phyloP scores from a whole-genome alignment of 2,329 filamentous ascomycete species.

The Chaetomium strumarium region DNA sequence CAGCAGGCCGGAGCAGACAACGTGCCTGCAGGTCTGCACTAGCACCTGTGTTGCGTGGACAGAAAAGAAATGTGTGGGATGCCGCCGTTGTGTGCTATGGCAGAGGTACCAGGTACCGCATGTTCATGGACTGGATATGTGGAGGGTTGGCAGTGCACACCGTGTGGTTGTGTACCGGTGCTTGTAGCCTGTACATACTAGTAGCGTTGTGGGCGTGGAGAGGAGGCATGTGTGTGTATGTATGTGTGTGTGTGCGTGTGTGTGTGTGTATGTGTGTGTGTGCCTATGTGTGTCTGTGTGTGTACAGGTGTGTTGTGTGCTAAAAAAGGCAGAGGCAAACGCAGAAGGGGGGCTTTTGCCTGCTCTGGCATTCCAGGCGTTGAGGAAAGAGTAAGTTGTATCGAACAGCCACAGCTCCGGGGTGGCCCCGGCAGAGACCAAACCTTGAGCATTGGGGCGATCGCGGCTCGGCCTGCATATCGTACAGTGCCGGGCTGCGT shows the following conservation, averaged over 20 bases:
- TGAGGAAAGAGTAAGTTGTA: background rate
- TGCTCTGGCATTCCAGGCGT: conserved; percentile 15
- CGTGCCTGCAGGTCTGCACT: conserved; percentile 15
- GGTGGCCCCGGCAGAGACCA: background rate
- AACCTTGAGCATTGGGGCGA: conserved; percentile 5
- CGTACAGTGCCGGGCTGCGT: background rate
- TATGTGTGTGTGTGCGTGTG: background rate
- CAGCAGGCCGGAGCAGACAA: conserved; percentile 10
- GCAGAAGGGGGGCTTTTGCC: conserved; percentile 14
- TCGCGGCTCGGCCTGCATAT: background rate
- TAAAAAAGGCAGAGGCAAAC: conserved; percentile 17
- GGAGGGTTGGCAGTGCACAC: conserved; percentile 6
- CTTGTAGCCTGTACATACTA: conserved; percentile 3
- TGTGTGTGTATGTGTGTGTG: conserved; percentile 1
- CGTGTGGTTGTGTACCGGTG: conserved; percentile 9
- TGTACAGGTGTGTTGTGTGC: conserved; percentile 8
- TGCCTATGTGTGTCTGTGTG: background rate
- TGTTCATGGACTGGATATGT: conserved; percentile 1
- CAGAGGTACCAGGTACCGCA: conserved; percentile 20
- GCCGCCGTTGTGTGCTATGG: conserved; percentile 12
- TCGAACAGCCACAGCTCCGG: background rate
- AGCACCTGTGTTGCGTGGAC: conserved; percentile 11
- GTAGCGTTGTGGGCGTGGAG: no score
- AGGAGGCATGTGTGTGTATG: background rate
- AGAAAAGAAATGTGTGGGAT: background rate